phyloP scores from a whole-genome alignment of 2,329 filamentous ascomycete species.

The Epichloe coenophiala region DNA sequence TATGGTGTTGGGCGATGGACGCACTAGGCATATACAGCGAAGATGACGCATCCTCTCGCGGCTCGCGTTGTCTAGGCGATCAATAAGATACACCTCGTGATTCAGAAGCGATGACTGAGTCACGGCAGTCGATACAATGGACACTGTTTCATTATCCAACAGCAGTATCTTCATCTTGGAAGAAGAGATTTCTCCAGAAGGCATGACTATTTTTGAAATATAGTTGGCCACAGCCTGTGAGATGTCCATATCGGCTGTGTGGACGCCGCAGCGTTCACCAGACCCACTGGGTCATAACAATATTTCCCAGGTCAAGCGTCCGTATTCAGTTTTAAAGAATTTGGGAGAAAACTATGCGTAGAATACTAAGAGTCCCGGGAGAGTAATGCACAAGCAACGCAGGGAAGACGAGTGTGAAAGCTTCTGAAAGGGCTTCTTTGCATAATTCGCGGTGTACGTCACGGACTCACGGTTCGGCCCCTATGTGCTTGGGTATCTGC shows the following conservation, averaged over 20 bases:
- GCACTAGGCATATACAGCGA: constrained; percentile 81
- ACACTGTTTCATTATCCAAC: constrained; percentile 84
- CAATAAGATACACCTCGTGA: constrained; percentile 95
- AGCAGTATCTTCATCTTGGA: constrained; percentile 98
- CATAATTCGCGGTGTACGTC: neutral
- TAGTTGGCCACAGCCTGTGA: constrained; percentile 88
- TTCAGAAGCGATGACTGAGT: constrained; percentile 91
- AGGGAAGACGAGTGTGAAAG: neutral
- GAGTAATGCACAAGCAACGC: neutral
- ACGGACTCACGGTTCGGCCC: neutral
- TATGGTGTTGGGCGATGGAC: constrained; percentile 84
- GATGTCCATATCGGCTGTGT: constrained; percentile 58
- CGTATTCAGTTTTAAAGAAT: neutral
- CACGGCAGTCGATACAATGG: constrained; percentile 86
- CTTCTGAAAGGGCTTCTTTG: neutral
- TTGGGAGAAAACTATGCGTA: neutral
- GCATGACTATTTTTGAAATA: constrained; percentile 86
- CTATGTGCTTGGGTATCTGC: neutral
- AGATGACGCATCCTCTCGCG: constrained; percentile 98
- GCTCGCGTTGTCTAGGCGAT: constrained; percentile 78
- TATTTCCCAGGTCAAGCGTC: neutral
- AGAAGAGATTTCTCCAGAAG: constrained; percentile 54
- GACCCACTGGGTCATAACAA: neutral
- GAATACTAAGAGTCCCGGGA: neutral
- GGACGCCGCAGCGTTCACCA: neutral